Percentiles rank a stretch among this genome's conserved stretches.
phyloP scores from a whole-genome alignment of 208 protist species.

The Leishmania aethiopica region DNA sequence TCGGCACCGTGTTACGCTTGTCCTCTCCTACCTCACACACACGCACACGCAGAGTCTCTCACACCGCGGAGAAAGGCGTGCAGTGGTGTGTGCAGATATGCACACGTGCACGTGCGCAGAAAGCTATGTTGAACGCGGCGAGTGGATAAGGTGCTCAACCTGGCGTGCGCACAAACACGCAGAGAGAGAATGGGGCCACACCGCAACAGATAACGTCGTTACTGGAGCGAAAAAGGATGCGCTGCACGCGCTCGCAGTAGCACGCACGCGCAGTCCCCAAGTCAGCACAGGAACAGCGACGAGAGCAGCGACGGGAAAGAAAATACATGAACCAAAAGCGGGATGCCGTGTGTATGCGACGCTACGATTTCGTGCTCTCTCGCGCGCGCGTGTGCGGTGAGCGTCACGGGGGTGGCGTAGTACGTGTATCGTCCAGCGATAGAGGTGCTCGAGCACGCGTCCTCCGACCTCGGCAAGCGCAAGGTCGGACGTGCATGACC shows the following conservation, averaged over 20 bases:
- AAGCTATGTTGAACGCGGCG: background rate
- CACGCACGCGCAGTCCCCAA: too few relatives aligned
- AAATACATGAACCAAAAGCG: background rate
- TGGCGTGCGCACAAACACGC: background rate
- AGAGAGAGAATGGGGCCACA: background rate
- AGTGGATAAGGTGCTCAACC: background rate
- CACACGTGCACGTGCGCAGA: background rate
- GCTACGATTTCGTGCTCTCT: background rate
- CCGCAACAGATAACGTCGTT: too few relatives aligned
- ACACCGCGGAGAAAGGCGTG: background rate
- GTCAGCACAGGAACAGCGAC: background rate
- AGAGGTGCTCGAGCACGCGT: too few relatives aligned
- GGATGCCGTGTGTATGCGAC: background rate
- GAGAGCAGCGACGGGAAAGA: background rate
- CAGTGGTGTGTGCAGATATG: background rate
- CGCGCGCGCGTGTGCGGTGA: background rate
- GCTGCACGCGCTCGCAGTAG: too few relatives aligned
- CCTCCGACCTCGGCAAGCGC: background rate
- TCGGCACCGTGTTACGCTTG: too few relatives aligned
- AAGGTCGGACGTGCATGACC: background rate
- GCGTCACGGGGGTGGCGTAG: background rate
- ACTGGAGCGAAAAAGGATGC: too few relatives aligned
- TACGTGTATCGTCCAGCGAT: background rate
- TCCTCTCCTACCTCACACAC: too few relatives aligned
- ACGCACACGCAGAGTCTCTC: too few relatives aligned